Evolutionary conservation across 1,284 basidiomycete species (phyloP), one percentile per base, ranked within the genome.

Genomic region (Apiotrichum laibachii): DNA sequence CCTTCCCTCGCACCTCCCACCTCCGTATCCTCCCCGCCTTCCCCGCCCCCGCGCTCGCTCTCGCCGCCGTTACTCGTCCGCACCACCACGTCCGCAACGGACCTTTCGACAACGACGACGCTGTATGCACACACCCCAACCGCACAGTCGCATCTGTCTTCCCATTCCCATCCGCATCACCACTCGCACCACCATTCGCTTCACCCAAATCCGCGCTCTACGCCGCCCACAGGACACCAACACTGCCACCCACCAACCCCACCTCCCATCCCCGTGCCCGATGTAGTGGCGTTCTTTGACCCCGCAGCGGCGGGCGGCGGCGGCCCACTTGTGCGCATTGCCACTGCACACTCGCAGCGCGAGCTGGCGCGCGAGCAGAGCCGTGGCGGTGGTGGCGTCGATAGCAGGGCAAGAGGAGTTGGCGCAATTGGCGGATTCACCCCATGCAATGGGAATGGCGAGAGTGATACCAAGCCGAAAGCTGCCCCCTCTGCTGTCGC

Each of bases 301-400:
- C 72, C 72, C 2, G 72, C 72, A 13, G 64, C 65, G 2, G 67
- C 61, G 1, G 72, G 72, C 18, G 72, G 72, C 7, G 72, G 72
- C 15, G 72, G 72, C 6, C 72, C 72, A 0, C 61, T 73, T 10
- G 60, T 59, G 42, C 64, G 72, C 21, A 70, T 73, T 35, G 68
- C 69, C 6, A 69, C 72, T 0, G 66, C 65, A 21, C 63, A 69
- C 56, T 57, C 61, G 5, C 39, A 50, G 35, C 59, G 59, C 18
- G 35, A 19, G 19, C 26, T 26, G n/a, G 21, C 40, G 9, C 39
- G 37, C 5, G 44, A 46, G 43, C 47, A 33, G 7, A 7, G 16
- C 6, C 26, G 47, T 5, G 18, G 26, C 5, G 19, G 45, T 19
- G 42, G 42, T 10, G 45, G 19, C 13, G 18, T 22, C 15, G 10